Percentiles rank a stretch among this genome's conserved stretches.
Evolutionary conservation across 139 green algal species (phyloP).

Genomic region (Chlorella ohadii): DNA sequence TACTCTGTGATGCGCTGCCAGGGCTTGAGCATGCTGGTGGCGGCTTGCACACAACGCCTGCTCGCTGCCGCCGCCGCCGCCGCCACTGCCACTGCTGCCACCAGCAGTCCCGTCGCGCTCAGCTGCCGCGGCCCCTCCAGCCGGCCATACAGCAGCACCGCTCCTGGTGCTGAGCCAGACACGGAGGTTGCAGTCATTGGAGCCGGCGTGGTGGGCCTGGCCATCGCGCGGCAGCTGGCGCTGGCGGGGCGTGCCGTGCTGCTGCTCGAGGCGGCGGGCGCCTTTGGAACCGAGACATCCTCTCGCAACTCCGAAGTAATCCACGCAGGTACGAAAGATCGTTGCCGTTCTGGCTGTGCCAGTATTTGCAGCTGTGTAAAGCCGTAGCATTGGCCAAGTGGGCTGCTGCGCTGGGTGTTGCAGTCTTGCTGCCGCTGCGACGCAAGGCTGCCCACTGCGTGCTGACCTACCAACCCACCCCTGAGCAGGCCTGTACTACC

Average conservation of each 20-base stretch:
- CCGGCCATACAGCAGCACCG: not conserved
- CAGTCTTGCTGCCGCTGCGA: no score
- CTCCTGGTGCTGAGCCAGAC: not conserved
- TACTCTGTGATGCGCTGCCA: not conserved
- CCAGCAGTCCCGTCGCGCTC: not conserved
- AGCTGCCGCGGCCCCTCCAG: not conserved
- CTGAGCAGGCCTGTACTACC: constrained; percentile 88
- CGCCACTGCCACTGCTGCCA: not conserved
- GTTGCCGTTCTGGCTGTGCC: no score
- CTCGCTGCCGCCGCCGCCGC: not conserved
- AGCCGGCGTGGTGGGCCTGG: constrained; percentile 84
- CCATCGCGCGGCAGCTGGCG: constrained; percentile 68
- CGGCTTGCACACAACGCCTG: not conserved
- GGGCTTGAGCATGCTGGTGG: no score
- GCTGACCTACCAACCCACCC: not conserved
- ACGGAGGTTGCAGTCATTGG: constrained; percentile 44
- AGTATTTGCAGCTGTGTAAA: no score
- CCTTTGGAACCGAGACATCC: constrained; percentile 72
- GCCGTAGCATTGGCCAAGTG: no score
- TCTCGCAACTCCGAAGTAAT: constrained; percentile 68
- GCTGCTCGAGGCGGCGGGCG: constrained; percentile 67
- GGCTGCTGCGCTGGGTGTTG: no score
- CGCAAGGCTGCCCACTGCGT: no score
- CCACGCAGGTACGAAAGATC: constrained; percentile 35
- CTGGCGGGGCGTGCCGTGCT: constrained; percentile 63